Percentiles rank a stretch among this genome's conserved stretches.
Evolutionary conservation across 192 early-diverging fungal genomes (phyloP).

Genomic region (Backusella australiensis): DNA sequence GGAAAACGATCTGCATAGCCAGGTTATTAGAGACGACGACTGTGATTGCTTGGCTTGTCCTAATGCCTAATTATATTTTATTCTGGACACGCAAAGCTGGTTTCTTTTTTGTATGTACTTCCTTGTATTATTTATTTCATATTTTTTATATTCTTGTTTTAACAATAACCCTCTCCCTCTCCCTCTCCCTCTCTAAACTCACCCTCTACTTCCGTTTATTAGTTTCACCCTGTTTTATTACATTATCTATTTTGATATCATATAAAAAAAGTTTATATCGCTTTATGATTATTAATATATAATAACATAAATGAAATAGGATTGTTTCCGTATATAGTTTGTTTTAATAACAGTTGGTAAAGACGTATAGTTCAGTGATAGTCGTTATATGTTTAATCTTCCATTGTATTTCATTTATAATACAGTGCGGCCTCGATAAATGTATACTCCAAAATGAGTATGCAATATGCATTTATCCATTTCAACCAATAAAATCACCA

Average conservation of each 20-base stretch:
- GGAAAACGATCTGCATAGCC: slow-evolving; percentile 8
- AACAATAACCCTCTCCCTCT: background rate
- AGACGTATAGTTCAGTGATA: background rate
- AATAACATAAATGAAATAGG: background rate
- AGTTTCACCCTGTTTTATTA: background rate
- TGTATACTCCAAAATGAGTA: too few relatives aligned
- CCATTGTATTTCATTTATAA: background rate
- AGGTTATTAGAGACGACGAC: background rate
- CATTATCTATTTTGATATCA: background rate
- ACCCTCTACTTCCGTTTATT: background rate
- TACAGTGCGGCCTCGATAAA: too few relatives aligned
- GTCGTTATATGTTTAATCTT: background rate
- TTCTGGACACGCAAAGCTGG: background rate
- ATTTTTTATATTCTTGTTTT: background rate
- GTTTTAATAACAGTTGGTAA: background rate
- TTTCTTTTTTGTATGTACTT: background rate
- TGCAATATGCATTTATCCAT: too few relatives aligned
- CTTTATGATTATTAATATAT: background rate
- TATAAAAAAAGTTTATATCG: background rate
- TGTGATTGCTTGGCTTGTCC: slow-evolving; percentile 10
- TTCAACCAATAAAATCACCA: too few relatives aligned
- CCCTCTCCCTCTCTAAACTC: background rate
- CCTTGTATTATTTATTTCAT: background rate
- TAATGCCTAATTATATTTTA: slow-evolving; percentile 11
- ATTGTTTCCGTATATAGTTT: background rate